These are phyloP conservation scores for Phlebiopsis flavidoalba DNA, from an alignment of 768 basidiomycete species.

Conservation along the genomic window DNA sequence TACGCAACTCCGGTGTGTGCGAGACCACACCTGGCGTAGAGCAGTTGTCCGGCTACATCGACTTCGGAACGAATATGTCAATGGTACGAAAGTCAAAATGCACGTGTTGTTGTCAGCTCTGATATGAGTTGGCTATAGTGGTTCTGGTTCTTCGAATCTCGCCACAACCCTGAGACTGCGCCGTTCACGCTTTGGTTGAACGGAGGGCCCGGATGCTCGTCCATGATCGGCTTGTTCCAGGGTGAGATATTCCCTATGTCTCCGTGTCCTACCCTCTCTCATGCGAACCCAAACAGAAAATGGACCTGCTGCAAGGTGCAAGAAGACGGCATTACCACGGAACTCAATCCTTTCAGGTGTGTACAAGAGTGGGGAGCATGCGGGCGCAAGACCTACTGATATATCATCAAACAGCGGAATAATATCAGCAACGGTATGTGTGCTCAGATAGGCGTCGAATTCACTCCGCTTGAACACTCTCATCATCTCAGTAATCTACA, in stretches of 20 bases:
- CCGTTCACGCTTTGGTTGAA: constrained; percentile 62
- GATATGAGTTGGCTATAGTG: constrained; percentile 35
- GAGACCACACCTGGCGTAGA: constrained; percentile 59
- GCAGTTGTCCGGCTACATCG: constrained; percentile 59
- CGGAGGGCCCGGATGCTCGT: constrained; percentile 34
- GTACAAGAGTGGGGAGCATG: not conserved
- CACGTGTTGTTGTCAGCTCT: constrained; percentile 3
- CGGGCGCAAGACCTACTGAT: not conserved
- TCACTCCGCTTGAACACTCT: not conserved
- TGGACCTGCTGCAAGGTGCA: constrained; percentile 61
- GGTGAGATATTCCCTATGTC: constrained; percentile 25
- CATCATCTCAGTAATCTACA: constrained; percentile 54
- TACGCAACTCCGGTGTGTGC: constrained; percentile 56
- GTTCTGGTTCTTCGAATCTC: constrained; percentile 74
- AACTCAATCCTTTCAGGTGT: constrained; percentile 57
- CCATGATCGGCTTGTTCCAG: constrained; percentile 59
- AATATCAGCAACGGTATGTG: constrained; percentile 57
- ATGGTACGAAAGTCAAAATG: constrained; percentile 32
- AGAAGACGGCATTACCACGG: constrained; percentile 45
- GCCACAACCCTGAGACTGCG: constrained; percentile 52
- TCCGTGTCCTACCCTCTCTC: not conserved
- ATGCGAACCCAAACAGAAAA: constrained; percentile 37
- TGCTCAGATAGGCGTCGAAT: not conserved
- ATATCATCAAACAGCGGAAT: constrained; percentile 48
- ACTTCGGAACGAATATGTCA: constrained; percentile 52